phyloP scores from a whole-genome alignment of 1,139 yeast species.

The Hemisphaericaspora xylanilytica region DNA sequence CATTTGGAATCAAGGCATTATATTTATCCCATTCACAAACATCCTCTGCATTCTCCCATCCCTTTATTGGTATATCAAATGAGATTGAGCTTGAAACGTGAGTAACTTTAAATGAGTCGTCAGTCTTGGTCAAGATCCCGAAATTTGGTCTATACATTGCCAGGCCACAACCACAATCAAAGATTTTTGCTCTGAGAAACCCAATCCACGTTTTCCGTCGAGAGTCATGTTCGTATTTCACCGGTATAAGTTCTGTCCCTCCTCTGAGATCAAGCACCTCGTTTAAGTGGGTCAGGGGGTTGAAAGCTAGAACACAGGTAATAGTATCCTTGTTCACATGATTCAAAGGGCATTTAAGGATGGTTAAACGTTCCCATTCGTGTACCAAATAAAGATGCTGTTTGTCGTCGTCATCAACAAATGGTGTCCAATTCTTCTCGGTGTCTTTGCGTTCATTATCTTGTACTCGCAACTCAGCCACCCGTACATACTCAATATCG shows the following conservation, averaged over 20 bases:
- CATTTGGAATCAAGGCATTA: conserved; percentile 36
- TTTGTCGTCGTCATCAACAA: neutral
- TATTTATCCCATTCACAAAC: conserved; percentile 23
- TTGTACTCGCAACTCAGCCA: neutral
- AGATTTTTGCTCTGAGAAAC: conserved; percentile 34
- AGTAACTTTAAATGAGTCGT: conserved; percentile 16
- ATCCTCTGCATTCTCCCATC: conserved; percentile 26
- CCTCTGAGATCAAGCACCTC: conserved; percentile 34
- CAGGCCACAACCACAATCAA: conserved; percentile 33
- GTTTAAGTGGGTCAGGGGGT: conserved; percentile 12
- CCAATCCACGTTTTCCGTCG: conserved; percentile 28
- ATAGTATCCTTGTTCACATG: conserved; percentile 2
- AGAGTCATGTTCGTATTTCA: conserved; percentile 9
- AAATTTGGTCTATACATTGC: conserved; percentile 35
- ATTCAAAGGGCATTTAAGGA: conserved; percentile 23
- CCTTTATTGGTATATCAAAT: conserved; percentile 29
- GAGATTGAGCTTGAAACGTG: conserved; percentile 23
- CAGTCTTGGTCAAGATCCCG: conserved; percentile 24
- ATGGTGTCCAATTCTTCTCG: neutral
- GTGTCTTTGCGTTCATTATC: neutral
- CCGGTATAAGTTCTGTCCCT: conserved; percentile 31
- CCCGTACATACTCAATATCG: neutral
- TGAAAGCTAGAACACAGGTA: neutral
- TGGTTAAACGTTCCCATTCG: neutral
- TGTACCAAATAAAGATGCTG: neutral